phyloP scores from a whole-genome alignment of 495 filamentous ascomycete species.

The Poronia punctata region DNA sequence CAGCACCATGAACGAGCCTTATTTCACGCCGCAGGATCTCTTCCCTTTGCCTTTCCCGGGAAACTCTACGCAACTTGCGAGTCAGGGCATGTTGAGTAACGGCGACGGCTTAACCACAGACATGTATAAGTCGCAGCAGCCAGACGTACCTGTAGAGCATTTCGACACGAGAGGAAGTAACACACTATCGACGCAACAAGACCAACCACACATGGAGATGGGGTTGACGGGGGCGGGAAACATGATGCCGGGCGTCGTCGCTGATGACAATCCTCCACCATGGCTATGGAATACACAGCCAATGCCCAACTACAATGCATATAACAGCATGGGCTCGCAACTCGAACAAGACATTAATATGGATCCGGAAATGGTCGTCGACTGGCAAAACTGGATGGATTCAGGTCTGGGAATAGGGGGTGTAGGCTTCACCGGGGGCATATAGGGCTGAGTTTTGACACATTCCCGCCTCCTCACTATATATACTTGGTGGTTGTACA shows the following conservation, averaged over 20 bases:
- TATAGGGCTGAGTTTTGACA: too few species aligned
- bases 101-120: not conserved
- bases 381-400: conserved; percentile 44
- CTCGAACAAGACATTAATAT: conserved; percentile 33
- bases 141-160: conserved; percentile 4
- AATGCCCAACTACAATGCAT: not conserved
- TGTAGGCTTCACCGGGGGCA: conserved; percentile 22
- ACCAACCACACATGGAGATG: conserved; percentile 1
- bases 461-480: too few species aligned
- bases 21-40: conserved; percentile 24
- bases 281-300: conserved; percentile 33
- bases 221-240: not conserved
- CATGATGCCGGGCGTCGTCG: conserved; percentile 8
- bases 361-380: conserved; percentile 36
- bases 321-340: not conserved
- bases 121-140: conserved; percentile 2
- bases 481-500: too few species aligned
- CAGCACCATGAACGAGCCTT: conserved; percentile 25
- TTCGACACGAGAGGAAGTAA: conserved; percentile 8
- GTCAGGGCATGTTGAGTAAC: conserved; percentile 4
- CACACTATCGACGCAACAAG: not conserved
- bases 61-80: conserved; percentile 9
- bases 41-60: conserved; percentile 17
- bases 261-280: conserved; percentile 32
- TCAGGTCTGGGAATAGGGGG: conserved; percentile 23